phyloP scores from a whole-genome alignment of 2,329 filamentous ascomycete species.

The Xylaria arbuscula region DNA sequence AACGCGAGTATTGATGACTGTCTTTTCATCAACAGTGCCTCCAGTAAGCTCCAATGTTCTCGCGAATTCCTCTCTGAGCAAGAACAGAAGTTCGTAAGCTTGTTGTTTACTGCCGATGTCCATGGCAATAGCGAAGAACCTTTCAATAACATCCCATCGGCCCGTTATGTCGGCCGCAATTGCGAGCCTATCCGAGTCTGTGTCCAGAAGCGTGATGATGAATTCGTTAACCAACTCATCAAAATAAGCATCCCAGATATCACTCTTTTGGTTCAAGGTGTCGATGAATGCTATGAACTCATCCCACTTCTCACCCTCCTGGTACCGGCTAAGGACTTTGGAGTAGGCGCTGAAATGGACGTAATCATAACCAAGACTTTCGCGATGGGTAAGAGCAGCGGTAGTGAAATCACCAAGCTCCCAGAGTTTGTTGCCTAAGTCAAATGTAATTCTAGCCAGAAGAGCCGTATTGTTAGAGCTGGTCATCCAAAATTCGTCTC shows the following conservation, averaged over 20 bases:
- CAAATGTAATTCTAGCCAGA: constrained; percentile 48
- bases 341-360: constrained; percentile 46
- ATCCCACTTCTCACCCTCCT: constrained; percentile 38
- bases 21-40: constrained; percentile 36
- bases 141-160: constrained; percentile 46
- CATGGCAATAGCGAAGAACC: constrained; percentile 45
- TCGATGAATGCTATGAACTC: constrained; percentile 47
- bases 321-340: constrained; percentile 42
- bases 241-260: constrained; percentile 45
- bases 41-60: constrained; percentile 41
- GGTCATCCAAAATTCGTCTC: constrained; percentile 40
- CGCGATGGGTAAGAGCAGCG: constrained; percentile 45
- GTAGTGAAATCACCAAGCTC: constrained; percentile 42
- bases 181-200: constrained; percentile 43
- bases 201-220: constrained; percentile 39
- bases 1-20: constrained; percentile 42
- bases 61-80: constrained; percentile 45
- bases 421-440: constrained; percentile 48
- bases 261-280: constrained; percentile 41
- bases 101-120: constrained; percentile 42
- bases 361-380: constrained; percentile 47
- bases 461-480: constrained; percentile 45
- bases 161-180: constrained; percentile 43
- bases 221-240: constrained; percentile 49
- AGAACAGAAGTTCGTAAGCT: constrained; percentile 46